Evolutionary conservation across 192 early-diverging fungal species (phyloP), one percentile per base, ranked within the genome.

Genomic region (Coemansia sp.): DNA sequence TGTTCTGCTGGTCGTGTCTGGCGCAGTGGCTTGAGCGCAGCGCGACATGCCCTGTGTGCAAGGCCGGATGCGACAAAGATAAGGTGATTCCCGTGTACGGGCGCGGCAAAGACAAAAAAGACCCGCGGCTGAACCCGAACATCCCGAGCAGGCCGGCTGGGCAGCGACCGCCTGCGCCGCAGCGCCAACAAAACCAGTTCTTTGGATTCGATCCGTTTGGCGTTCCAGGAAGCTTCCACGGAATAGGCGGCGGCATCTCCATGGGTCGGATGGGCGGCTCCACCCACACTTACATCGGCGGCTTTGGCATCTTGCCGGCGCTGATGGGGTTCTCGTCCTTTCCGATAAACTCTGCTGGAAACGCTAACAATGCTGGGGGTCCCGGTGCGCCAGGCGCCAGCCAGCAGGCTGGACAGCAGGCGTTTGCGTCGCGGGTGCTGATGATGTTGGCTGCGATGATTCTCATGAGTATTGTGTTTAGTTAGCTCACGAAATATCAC

Each of bases 21-120:
- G 84, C 82, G 57, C 86, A 92, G 65, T 92, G 91, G 91, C 83
- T 92, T 15, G 87, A 91, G 53, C 76, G 85, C 33, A 91, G 90
- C 62, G 89, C 89, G 25, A 87, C 88, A 1, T 93, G 91, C 53
- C 91, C 91, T 6, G 90, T 93, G 15, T 93, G 91, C 63, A 93
- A 93, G 71, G 91, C 90, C 2, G 91, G 91, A 38, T 91, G 90
- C 73, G 89, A 88, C 20, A 87, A 88, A 64, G 89, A 91, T 41
- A 91, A 93, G 65, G 89, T 93, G 22, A 91, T 93, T 62, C 91
- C 91, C 0, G 85, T 93, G 34, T 93, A 93, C 63, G 90, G 90
- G 22, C 86, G 91, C 34, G 91, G 91, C 32, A 86, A 85, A 65
- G 88, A 91, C 63, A 85, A 86, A 52, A 85, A 86, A 61, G 91